A percentile compares a stretch with the other conserved stretches of the same genome.
These are phyloP conservation scores for Theileria sp. DNA, from an alignment of 169 alveolate genomes.

Conservation along the genomic window DNA sequence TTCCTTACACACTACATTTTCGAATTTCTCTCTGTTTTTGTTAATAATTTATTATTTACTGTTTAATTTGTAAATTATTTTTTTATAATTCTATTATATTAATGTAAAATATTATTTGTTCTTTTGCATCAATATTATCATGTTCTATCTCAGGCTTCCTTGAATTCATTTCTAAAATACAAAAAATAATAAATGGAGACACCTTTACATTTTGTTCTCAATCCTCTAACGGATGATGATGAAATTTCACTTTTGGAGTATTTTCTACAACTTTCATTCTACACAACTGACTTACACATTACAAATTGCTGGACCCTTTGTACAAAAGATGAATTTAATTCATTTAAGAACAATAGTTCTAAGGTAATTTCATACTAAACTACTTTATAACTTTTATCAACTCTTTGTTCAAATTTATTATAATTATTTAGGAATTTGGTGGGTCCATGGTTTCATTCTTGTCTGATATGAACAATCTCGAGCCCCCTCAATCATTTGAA, in stretches of 20 bases:
- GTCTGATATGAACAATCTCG: conserved; percentile 67
- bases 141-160: neutral
- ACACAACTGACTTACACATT: conserved; percentile 80
- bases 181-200: conserved; percentile 20
- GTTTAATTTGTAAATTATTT: neutral
- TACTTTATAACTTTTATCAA: neutral
- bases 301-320: conserved; percentile 74
- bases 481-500: conserved; percentile 71
- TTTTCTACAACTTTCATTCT: conserved; percentile 78
- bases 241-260: conserved; percentile 76
- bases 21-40: neutral
- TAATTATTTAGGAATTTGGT: conserved; percentile 44
- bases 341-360: conserved; percentile 67
- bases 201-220: conserved; percentile 47
- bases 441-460: conserved; percentile 67
- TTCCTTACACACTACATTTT: neutral
- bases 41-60: neutral
- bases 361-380: conserved; percentile 23
- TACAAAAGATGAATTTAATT: conserved; percentile 58
- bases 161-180: neutral
- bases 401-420: neutral
- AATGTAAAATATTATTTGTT: neutral
- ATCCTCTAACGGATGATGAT: conserved; percentile 68
- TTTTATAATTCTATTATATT: no score
- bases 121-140: neutral